A percentile compares a stretch with the other conserved stretches of the same genome.
Conservation (phyloP, 2,329 filamentous ascomycete species). For the Diplodia scrobiculata region DNA sequence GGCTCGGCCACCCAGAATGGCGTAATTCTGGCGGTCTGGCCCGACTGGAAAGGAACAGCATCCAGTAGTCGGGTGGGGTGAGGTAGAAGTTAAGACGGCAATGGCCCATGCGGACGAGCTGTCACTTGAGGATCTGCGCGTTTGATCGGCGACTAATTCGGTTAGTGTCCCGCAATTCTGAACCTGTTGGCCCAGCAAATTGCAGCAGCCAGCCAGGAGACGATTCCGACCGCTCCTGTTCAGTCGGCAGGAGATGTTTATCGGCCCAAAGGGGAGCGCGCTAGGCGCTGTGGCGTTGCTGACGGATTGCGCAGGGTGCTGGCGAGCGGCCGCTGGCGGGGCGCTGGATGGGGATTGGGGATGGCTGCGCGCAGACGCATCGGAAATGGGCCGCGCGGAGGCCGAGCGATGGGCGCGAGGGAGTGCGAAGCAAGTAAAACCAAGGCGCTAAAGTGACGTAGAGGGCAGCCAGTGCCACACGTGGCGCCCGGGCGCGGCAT, state of each 20-base stretch:
- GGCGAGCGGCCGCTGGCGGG: not conserved
- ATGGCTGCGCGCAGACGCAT: not conserved
- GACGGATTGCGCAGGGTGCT: slow-evolving; percentile 10
- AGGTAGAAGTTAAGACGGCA: slow-evolving; percentile 14
- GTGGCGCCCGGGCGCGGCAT: slow-evolving; percentile 24
- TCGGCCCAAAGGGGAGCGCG: not conserved
- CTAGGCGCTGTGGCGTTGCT: not conserved
- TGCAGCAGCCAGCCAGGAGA: not conserved
- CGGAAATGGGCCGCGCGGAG: slow-evolving; percentile 7
- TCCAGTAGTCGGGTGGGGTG: slow-evolving; percentile 6
- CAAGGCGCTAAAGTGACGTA: slow-evolving; percentile 25
- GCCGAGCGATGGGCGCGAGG: not conserved
- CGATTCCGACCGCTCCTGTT: not conserved
- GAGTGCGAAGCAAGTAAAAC: not conserved
- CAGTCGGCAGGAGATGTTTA: too few species aligned
- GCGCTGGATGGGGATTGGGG: not conserved
- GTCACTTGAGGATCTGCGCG: slow-evolving; percentile 15
- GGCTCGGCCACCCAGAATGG: not conserved
- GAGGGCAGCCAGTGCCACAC: slow-evolving; percentile 1
- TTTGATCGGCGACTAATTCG: slow-evolving; percentile 22
- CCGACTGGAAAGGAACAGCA: not conserved
- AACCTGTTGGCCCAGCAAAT: slow-evolving; percentile 4
- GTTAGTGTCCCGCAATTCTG: slow-evolving; percentile 5
- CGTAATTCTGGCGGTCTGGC: not conserved
- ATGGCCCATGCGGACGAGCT: slow-evolving; percentile 13